phyloP scores from a whole-genome alignment of 2,329 filamentous ascomycete species.

The Fusarium sp. region DNA sequence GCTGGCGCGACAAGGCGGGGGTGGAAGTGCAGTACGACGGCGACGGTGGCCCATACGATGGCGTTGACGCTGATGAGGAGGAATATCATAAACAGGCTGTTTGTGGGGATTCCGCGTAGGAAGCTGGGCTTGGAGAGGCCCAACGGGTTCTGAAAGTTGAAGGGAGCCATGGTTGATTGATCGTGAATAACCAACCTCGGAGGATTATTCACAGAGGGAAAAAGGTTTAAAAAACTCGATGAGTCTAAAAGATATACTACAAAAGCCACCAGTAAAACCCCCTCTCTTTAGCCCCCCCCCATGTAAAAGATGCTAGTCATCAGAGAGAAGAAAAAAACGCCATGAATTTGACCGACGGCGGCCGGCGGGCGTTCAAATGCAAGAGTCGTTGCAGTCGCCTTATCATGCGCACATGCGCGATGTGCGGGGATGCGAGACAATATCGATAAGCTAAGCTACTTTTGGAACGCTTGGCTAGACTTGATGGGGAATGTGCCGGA shows the following conservation, averaged over 20 bases:
- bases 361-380: not conserved
- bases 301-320: not conserved
- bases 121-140: slow-evolving; percentile 44
- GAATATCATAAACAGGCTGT: slow-evolving; percentile 61
- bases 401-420: not conserved
- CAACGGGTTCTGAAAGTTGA: slow-evolving; percentile 28
- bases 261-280: not conserved
- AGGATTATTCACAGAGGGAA: not conserved
- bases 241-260: not conserved
- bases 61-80: slow-evolving; percentile 64
- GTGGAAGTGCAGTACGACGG: slow-evolving; percentile 64
- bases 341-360: not conserved
- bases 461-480: not conserved
- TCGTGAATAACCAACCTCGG: not conserved
- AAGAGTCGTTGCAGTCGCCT: not conserved
- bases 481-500: not conserved
- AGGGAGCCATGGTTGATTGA: slow-evolving; percentile 34
- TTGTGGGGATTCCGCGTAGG: slow-evolving; percentile 47
- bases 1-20: slow-evolving; percentile 80
- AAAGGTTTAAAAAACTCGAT: not conserved
- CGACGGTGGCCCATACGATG: slow-evolving; percentile 65
- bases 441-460: not conserved
- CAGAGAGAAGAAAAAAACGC: not conserved
- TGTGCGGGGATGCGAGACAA: not conserved
- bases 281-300: not conserved